phyloP scores from a whole-genome alignment of 2,329 filamentous ascomycete genomes.

The Penicillium aurantiogriseum region DNA sequence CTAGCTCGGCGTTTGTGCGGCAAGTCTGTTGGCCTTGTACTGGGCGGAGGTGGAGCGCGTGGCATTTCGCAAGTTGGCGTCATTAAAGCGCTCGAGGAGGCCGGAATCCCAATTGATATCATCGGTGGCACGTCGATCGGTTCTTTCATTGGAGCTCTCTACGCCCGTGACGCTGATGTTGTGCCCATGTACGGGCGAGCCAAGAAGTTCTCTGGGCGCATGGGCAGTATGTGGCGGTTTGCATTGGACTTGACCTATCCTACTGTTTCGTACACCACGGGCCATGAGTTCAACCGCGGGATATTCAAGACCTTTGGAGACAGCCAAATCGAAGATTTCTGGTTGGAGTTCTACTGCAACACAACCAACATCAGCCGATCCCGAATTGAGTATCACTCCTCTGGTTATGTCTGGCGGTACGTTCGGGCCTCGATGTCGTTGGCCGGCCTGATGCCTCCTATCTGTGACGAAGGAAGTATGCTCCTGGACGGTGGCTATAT shows the following conservation, averaged over 20 bases:
- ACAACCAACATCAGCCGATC: conserved; percentile 98
- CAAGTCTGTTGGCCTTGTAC: conserved; percentile 88
- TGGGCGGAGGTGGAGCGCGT: conserved; percentile 88
- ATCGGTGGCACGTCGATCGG: conserved; percentile 96
- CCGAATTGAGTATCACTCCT: conserved; percentile 87
- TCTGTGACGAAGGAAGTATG: conserved; percentile 97
- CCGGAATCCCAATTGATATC: conserved; percentile 92
- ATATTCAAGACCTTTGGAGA: conserved; percentile 99
- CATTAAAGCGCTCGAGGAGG: conserved; percentile 91
- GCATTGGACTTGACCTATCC: conserved; percentile 94
- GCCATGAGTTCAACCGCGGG: conserved; percentile 96
- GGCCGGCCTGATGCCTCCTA: conserved; percentile 83
- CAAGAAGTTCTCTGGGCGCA: conserved; percentile 97
- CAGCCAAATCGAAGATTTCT: conserved; percentile 97
- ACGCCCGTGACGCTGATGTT: conserved; percentile 92
- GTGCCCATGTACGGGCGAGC: conserved; percentile 95
- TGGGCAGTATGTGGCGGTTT: conserved; percentile 99
- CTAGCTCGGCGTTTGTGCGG: conserved; percentile 86
- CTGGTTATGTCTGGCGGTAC: conserved; percentile 96
- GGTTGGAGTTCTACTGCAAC: conserved; percentile 98
- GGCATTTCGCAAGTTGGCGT: conserved; percentile 92
- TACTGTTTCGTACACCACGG: conserved; percentile 93
- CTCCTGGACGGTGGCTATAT: conserved; percentile 94
- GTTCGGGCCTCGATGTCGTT: conserved; percentile 96
- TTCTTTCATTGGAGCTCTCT: conserved; percentile 89